phyloP scores from a whole-genome alignment of 345 rosid species.

The Firmiana major region DNA sequence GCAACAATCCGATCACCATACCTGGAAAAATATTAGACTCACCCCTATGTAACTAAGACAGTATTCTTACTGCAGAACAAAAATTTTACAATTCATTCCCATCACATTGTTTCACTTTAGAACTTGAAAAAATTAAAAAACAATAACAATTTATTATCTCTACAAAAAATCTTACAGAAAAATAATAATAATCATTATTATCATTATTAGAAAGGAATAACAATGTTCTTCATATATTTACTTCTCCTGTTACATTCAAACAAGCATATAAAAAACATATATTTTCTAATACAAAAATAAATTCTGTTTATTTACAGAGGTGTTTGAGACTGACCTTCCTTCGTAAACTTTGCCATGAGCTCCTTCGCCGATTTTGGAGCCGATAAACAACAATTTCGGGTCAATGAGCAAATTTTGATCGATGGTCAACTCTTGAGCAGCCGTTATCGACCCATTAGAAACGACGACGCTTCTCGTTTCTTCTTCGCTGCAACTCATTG shows the following conservation, averaged over 20 bases:
- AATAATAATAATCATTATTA: background rate
- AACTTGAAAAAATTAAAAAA: background rate
- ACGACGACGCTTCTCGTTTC: constrained; percentile 3
- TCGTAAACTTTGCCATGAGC: constrained; percentile 92
- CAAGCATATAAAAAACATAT: background rate
- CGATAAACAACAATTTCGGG: constrained; percentile 69
- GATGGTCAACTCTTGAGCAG: constrained; percentile 37
- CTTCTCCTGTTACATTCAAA: constrained; percentile 9
- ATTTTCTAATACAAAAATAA: background rate
- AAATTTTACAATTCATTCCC: background rate
- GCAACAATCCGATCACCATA: constrained; percentile 74
- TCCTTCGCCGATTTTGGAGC: constrained; percentile 86
- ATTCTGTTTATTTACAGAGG: background rate
- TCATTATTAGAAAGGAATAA: background rate
- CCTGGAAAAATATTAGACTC: constrained; percentile 52
- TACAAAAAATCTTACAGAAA: background rate
- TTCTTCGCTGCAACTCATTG: constrained; percentile 55
- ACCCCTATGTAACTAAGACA: constrained; percentile 37
- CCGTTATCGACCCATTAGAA: constrained; percentile 14
- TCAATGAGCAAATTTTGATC: constrained; percentile 71
- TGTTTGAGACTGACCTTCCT: constrained; percentile 68
- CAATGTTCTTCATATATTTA: background rate
- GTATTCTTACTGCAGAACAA: background rate
- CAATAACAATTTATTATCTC: background rate
- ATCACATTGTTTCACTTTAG: background rate